Conservation (phyloP, 345 rosid species). For the Turnera subulata region DNA sequence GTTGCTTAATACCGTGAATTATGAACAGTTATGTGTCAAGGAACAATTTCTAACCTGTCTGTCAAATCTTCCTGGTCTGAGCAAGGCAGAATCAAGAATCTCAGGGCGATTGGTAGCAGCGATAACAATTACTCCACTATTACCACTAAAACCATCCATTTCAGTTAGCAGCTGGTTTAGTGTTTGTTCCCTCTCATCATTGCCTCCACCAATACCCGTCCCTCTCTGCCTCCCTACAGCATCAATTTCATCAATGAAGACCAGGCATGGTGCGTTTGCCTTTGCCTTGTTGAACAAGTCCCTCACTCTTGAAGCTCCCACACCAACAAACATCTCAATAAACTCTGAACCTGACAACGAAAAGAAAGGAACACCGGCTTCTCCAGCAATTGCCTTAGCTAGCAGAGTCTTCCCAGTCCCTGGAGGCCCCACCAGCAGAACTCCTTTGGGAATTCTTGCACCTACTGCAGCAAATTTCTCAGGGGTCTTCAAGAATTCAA, state of each 20-base stretch:
- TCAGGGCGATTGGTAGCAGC: slow-evolving; percentile 81
- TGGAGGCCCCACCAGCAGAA: slow-evolving; percentile 60
- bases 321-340: slow-evolving; percentile 77
- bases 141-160: slow-evolving; percentile 67
- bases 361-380: slow-evolving; percentile 77
- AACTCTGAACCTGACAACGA: slow-evolving; percentile 74
- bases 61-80: slow-evolving; percentile 75
- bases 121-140: slow-evolving; percentile 64
- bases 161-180: slow-evolving; percentile 74
- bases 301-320: slow-evolving; percentile 71
- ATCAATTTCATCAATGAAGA: slow-evolving; percentile 82
- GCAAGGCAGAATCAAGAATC: slow-evolving; percentile 71
- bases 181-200: slow-evolving; percentile 82
- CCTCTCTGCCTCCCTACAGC: slow-evolving; percentile 80
- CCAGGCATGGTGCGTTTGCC: slow-evolving; percentile 60
- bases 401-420: slow-evolving; percentile 74
- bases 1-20: too few relatives aligned
- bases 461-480: slow-evolving; percentile 67
- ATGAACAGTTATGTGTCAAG: not conserved
- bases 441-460: slow-evolving; percentile 68
- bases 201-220: slow-evolving; percentile 82
- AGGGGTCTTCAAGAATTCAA: slow-evolving; percentile 58
- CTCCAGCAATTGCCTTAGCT: slow-evolving; percentile 80
- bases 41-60: slow-evolving; percentile 39
- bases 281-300: slow-evolving; percentile 82